Evolutionary conservation across 768 basidiomycete species (phyloP).

Genomic region (Pleurotus platypus): DNA sequence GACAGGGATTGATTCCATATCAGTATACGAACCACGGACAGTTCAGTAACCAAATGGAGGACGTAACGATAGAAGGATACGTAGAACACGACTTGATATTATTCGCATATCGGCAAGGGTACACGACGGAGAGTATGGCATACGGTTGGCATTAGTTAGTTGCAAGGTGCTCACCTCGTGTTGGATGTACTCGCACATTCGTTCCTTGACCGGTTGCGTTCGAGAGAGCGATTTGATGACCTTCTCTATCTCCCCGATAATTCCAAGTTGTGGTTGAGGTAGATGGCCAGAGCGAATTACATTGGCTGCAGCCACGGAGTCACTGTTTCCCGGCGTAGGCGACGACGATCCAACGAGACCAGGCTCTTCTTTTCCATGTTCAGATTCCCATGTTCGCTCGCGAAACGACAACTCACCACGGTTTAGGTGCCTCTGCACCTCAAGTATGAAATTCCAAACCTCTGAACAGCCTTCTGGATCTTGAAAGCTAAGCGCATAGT

Average conservation of each 20-base stretch:
- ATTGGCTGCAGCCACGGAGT: slow-evolving; percentile 53
- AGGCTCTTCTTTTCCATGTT: slow-evolving; percentile 38
- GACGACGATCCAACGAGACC: slow-evolving; percentile 48
- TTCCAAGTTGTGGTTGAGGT: slow-evolving; percentile 72
- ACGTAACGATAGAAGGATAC: neutral
- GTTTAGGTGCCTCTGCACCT: slow-evolving; percentile 85
- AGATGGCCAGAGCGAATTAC: slow-evolving; percentile 73
- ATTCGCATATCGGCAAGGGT: slow-evolving; percentile 1
- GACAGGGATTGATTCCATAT: slow-evolving; percentile 24
- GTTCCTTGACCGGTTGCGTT: slow-evolving; percentile 71
- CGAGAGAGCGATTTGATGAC: slow-evolving; percentile 74
- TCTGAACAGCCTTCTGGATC: slow-evolving; percentile 93
- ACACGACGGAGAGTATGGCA: slow-evolving; percentile 1
- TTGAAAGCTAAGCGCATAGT: slow-evolving; percentile 96
- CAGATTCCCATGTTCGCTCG: slow-evolving; percentile 5
- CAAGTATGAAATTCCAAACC: slow-evolving; percentile 95
- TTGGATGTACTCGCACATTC: slow-evolving; percentile 87
- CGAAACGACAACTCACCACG: slow-evolving; percentile 41
- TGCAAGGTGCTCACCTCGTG: slow-evolving; percentile 56
- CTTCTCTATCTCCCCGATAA: slow-evolving; percentile 75
- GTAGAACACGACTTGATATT: slow-evolving; percentile 6
- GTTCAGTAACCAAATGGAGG: slow-evolving; percentile 1
- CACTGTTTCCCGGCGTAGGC: slow-evolving; percentile 48
- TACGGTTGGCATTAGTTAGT: slow-evolving; percentile 6
- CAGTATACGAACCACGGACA: slow-evolving; percentile 10